A percentile compares a stretch with the other conserved stretches of the same genome.
Conservation (phyloP, 2,329 filamentous ascomycete species). For the Didymellaceae sp. region DNA sequence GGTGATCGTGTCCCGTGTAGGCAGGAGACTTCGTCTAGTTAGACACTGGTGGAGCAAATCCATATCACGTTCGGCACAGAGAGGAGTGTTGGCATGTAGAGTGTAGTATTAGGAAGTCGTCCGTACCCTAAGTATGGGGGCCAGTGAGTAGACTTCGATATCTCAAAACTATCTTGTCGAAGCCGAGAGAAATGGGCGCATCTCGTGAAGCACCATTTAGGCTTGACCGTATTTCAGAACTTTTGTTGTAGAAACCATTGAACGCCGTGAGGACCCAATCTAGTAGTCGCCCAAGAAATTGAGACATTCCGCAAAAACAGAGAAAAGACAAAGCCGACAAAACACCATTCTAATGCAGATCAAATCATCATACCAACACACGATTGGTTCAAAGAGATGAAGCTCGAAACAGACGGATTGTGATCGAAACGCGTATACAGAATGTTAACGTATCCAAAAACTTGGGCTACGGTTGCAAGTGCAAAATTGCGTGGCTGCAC, state of each 20-base stretch:
- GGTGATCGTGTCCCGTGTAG: conserved; percentile 11
- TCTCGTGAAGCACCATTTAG: conserved; percentile 20
- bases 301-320: conserved; percentile 33
- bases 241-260: conserved; percentile 30
- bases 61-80: neutral
- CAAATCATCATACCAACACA: conserved; percentile 40
- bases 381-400: conserved; percentile 35
- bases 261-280: conserved; percentile 34
- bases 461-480: conserved; percentile 5
- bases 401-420: conserved; percentile 35
- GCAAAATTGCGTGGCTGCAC: conserved; percentile 5
- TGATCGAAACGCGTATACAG: conserved; percentile 29
- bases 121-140: conserved; percentile 3
- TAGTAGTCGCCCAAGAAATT: conserved; percentile 24
- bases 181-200: conserved; percentile 4
- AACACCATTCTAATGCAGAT: conserved; percentile 47
- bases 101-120: conserved; percentile 25
- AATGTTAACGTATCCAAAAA: conserved; percentile 23
- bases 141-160: conserved; percentile 1
- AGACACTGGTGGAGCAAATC: neutral
- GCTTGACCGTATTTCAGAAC: conserved; percentile 25
- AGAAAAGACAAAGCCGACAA: conserved; percentile 19
- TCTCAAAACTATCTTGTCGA: conserved; percentile 21
- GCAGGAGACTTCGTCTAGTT: conserved; percentile 8
- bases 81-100: conserved; percentile 14